Percentiles rank a stretch among this genome's conserved stretches.
Conservation (phyloP, 352 stramenopile species). For the Pythium sp. region DNA sequence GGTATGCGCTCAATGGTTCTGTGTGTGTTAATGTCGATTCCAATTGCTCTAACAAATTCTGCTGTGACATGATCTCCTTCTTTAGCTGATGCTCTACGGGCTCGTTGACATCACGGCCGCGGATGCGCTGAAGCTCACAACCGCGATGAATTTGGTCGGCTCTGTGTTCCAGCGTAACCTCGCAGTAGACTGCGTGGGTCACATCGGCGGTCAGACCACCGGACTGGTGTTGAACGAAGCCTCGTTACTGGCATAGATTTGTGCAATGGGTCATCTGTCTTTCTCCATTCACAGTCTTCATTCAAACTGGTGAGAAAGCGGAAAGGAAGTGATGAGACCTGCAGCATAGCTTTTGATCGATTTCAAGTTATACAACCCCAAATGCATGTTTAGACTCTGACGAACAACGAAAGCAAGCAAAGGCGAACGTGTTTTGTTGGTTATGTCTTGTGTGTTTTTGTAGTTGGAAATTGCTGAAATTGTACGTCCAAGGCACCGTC, state of each 20-base stretch:
- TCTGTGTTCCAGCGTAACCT: conserved; percentile 56
- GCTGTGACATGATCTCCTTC: conserved; percentile 8
- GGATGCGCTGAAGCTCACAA: conserved; percentile 67
- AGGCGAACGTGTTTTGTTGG: conserved; percentile 6
- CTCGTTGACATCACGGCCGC: conserved; percentile 56
- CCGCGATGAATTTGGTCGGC: conserved; percentile 55
- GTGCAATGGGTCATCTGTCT: no score
- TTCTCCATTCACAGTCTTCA: background rate
- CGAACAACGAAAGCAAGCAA: background rate
- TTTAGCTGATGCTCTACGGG: conserved; percentile 60
- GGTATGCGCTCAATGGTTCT: conserved; percentile 26
- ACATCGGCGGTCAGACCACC: conserved; percentile 63
- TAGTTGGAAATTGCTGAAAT: background rate
- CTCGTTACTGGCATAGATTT: conserved; percentile 22
- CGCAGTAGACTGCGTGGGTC: conserved; percentile 72
- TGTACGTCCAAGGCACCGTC: conserved; percentile 3
- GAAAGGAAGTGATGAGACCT: background rate
- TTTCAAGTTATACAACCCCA: background rate
- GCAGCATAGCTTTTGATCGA: background rate
- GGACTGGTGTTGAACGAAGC: conserved; percentile 55
- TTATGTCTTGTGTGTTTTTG: conserved; percentile 10
- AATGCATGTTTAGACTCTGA: background rate
- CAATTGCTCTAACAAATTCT: background rate
- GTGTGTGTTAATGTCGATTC: background rate
- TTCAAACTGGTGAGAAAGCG: background rate